Percentiles rank a stretch among this genome's conserved stretches.
Evolutionary conservation across 2,329 filamentous ascomycete genomes (phyloP).

Genomic region (Phialocephala sp.): DNA sequence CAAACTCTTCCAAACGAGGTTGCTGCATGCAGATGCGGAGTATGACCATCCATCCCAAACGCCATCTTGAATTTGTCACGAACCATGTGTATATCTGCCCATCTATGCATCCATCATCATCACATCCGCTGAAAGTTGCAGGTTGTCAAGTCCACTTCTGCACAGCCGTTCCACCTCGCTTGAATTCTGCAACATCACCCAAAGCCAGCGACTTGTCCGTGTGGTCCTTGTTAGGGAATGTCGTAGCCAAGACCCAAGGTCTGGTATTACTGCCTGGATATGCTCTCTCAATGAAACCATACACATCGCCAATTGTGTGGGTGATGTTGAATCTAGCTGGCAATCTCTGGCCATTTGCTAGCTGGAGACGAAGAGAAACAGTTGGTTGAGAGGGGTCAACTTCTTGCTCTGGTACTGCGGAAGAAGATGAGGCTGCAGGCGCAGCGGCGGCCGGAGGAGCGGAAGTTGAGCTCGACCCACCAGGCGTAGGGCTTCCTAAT

Average conservation of each 20-base stretch:
- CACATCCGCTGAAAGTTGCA: neutral
- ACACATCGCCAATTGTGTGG: conserved; percentile 79
- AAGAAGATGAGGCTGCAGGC: conserved; percentile 41
- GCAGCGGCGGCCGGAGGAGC: conserved; percentile 44
- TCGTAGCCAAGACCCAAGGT: conserved; percentile 79
- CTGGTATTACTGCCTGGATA: conserved; percentile 61
- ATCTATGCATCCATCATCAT: conserved; percentile 11
- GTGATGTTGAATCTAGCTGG: conserved; percentile 83
- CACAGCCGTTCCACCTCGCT: conserved; percentile 67
- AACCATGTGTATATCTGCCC: conserved; percentile 3
- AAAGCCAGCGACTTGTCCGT: conserved; percentile 66
- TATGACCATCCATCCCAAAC: conserved; percentile 17
- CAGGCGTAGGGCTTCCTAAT: conserved; percentile 78
- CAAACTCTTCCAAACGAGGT: conserved; percentile 7
- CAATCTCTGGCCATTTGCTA: conserved; percentile 77
- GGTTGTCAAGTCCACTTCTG: conserved; percentile 55
- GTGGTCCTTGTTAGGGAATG: conserved; percentile 83
- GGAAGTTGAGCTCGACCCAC: conserved; percentile 49
- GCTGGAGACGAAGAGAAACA: conserved; percentile 75
- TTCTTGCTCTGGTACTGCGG: conserved; percentile 48
- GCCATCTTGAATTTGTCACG: conserved; percentile 11
- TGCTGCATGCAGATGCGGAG: conserved; percentile 5
- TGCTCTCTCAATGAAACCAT: conserved; percentile 73
- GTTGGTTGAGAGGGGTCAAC: conserved; percentile 72
- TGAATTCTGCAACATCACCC: conserved; percentile 68